Conservation (phyloP, 768 basidiomycete genomes). For the Tylopilus sp. region DNA sequence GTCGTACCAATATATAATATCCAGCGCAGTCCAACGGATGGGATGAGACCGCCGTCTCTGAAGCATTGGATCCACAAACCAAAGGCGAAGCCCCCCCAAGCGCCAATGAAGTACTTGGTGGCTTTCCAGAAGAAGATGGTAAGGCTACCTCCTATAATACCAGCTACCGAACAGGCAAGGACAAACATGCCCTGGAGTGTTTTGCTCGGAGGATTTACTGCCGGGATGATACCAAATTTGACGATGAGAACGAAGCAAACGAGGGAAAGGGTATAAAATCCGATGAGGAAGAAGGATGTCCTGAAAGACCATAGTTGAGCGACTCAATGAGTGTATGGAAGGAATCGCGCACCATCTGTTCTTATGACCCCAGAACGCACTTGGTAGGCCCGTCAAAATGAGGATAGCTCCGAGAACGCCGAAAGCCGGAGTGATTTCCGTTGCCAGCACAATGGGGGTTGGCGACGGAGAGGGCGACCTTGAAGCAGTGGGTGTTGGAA, state of each 20-base stretch:
- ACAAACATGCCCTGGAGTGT: slow-evolving; percentile 89
- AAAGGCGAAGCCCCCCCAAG: slow-evolving; percentile 71
- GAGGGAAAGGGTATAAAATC: slow-evolving; percentile 85
- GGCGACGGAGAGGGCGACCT: slow-evolving; percentile 38
- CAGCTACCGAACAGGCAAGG: slow-evolving; percentile 74
- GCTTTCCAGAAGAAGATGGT: slow-evolving; percentile 93
- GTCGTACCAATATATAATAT: slow-evolving; percentile 76
- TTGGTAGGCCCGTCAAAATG: slow-evolving; percentile 85
- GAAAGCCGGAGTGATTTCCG: slow-evolving; percentile 82
- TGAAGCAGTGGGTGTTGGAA: slow-evolving; percentile 47
- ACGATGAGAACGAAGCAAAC: slow-evolving; percentile 85
- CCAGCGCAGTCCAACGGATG: slow-evolving; percentile 78
- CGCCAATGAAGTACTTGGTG: slow-evolving; percentile 71
- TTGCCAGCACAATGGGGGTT: slow-evolving; percentile 43
- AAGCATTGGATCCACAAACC: slow-evolving; percentile 88
- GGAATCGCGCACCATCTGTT: slow-evolving; percentile 73
- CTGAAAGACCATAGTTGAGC: slow-evolving; percentile 37
- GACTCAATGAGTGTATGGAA: background rate
- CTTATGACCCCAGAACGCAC: slow-evolving; percentile 91
- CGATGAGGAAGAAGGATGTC: slow-evolving; percentile 92
- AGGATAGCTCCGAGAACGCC: slow-evolving; percentile 85
- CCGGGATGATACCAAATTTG: slow-evolving; percentile 82
- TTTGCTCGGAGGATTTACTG: slow-evolving; percentile 73
- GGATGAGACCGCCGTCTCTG: slow-evolving; percentile 76
- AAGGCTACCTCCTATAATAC: slow-evolving; percentile 78